Percentiles rank a stretch among this genome's conserved stretches.
Evolutionary conservation across 345 rosid genomes (phyloP).

Genomic region (Atalantia buxifolia): DNA sequence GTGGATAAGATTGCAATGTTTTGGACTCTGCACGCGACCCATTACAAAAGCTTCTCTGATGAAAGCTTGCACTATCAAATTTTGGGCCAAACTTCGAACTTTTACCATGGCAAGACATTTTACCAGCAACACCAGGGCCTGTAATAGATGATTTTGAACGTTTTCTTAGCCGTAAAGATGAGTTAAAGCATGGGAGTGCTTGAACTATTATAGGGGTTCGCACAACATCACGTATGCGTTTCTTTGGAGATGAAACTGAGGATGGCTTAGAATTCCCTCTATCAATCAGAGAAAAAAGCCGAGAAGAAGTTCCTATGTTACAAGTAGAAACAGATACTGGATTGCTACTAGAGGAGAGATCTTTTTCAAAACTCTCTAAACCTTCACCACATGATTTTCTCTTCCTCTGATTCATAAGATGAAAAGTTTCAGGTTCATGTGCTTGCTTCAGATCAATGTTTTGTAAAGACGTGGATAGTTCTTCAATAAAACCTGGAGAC

Average conservation of each 20-base stretch:
- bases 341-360: constrained; percentile 5
- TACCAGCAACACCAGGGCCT: constrained; percentile 7
- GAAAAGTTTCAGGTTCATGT: constrained; percentile 12
- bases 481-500: constrained; percentile 1
- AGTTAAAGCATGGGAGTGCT: constrained; percentile 36
- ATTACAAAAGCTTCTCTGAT: constrained; percentile 1
- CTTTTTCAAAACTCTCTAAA: constrained; percentile 7
- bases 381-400: constrained; percentile 9
- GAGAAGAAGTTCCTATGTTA: constrained; percentile 5
- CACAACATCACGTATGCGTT: neutral
- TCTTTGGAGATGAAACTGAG: constrained; percentile 17
- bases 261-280: neutral
- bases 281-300: constrained; percentile 20
- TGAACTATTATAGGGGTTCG: constrained; percentile 31
- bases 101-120: neutral
- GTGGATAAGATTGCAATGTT: neutral
- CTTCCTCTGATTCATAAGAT: constrained; percentile 11
- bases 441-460: constrained; percentile 14
- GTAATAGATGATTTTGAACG: constrained; percentile 8
- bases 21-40: neutral
- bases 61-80: neutral
- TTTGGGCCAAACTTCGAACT: constrained; percentile 9
- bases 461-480: constrained; percentile 5
- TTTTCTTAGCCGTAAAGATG: constrained; percentile 6
- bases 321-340: constrained; percentile 9